Conservation (phyloP, 306 rosid species). For the Lablab purpureus region DNA sequence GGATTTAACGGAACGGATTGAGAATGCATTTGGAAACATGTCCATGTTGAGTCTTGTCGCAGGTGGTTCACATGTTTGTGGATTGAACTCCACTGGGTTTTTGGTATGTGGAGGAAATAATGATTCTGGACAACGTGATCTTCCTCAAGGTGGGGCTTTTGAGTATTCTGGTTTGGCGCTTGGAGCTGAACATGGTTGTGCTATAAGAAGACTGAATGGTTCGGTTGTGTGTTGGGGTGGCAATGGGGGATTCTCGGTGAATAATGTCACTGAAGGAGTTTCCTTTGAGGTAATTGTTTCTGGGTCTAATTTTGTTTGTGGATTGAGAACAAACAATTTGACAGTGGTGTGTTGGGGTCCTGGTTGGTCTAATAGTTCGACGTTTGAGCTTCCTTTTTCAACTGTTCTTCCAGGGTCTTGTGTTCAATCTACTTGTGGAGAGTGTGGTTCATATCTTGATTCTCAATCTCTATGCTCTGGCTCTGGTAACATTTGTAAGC, state of each 20-base stretch:
- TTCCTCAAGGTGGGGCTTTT: constrained; percentile 54
- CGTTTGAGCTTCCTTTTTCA: constrained; percentile 52
- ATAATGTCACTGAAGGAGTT: constrained; percentile 43
- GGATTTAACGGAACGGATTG: constrained; percentile 23
- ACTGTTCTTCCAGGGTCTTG: constrained; percentile 90
- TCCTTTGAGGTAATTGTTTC: constrained; percentile 73
- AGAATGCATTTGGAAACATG: constrained; percentile 57
- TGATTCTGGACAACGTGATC: constrained; percentile 59
- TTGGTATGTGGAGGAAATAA: constrained; percentile 68
- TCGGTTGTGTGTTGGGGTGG: constrained; percentile 87
- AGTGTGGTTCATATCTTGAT: constrained; percentile 60
- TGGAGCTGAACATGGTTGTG: constrained; percentile 80
- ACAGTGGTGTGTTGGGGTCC: constrained; percentile 88
- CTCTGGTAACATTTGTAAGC: constrained; percentile 61
- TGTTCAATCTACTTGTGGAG: constrained; percentile 63
- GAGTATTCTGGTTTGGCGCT: constrained; percentile 62
- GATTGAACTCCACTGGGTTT: constrained; percentile 67
- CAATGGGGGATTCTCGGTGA: constrained; percentile 47
- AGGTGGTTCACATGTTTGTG: constrained; percentile 78
- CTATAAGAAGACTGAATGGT: constrained; percentile 54
- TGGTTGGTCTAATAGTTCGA: constrained; percentile 64
- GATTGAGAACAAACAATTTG: constrained; percentile 57
- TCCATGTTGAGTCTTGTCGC: constrained; percentile 68
- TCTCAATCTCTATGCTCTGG: constrained; percentile 66
- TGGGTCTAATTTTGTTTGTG: constrained; percentile 81